Evolutionary conservation across 2,329 filamentous ascomycete species (phyloP).

Genomic region (Elsinoe arachidis): DNA sequence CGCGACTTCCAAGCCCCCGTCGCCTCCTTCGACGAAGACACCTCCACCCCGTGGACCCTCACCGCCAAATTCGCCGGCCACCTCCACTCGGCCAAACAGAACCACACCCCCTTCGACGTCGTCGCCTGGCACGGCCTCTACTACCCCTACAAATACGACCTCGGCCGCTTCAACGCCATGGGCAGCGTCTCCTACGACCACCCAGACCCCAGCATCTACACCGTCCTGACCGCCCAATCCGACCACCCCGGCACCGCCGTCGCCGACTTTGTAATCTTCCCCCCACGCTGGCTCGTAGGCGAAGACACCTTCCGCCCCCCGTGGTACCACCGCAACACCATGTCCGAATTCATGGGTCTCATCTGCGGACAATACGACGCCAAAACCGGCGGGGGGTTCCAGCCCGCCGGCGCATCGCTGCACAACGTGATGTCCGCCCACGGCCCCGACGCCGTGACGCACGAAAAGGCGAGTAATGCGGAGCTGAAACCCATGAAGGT

Average conservation of each 20-base stretch:
- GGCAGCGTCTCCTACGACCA: slow-evolving; percentile 55
- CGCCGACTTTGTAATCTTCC: slow-evolving; percentile 66
- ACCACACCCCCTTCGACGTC: slow-evolving; percentile 61
- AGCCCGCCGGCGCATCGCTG: slow-evolving; percentile 51
- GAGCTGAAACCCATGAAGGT: slow-evolving; percentile 50
- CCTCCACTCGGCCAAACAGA: slow-evolving; percentile 52
- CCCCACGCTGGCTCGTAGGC: slow-evolving; percentile 57
- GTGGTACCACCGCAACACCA: slow-evolving; percentile 63
- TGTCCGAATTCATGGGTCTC: slow-evolving; percentile 57
- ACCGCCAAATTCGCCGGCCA: slow-evolving; percentile 54
- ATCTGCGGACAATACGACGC: slow-evolving; percentile 53
- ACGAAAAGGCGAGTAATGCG: slow-evolving; percentile 48
- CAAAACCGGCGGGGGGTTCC: slow-evolving; percentile 48
- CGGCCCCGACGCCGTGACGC: slow-evolving; percentile 51
- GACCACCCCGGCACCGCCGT: slow-evolving; percentile 46
- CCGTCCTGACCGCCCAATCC: slow-evolving; percentile 56
- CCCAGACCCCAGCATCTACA: slow-evolving; percentile 58
- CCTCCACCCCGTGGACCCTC: slow-evolving; percentile 48
- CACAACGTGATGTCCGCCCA: slow-evolving; percentile 35
- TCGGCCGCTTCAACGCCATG: slow-evolving; percentile 49
- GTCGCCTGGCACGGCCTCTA: slow-evolving; percentile 66
- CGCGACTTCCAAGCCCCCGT: slow-evolving; percentile 57
- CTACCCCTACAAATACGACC: slow-evolving; percentile 51
- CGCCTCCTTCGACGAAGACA: slow-evolving; percentile 48
- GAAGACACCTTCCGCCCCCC: slow-evolving; percentile 64